phyloP scores from a whole-genome alignment of 768 basidiomycete species.

The Lanmaoa rubissima region DNA sequence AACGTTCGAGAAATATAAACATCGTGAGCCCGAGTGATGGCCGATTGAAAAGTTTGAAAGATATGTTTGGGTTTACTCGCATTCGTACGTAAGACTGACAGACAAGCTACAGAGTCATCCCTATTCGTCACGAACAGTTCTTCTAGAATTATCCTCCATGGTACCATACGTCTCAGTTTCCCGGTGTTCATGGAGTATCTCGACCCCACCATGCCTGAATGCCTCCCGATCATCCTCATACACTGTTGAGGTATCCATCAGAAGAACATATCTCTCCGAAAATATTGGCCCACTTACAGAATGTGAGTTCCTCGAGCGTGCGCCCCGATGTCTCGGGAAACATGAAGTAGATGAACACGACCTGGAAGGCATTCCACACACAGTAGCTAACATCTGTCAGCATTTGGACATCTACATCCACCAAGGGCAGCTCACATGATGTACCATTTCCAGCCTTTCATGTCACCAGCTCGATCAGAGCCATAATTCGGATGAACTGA shows the following conservation, averaged over 20 bases:
- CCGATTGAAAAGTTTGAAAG: too few relatives aligned
- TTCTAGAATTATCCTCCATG: not conserved
- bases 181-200: not conserved
- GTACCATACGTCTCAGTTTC: not conserved
- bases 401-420: accelerated
- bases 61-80: too few relatives aligned
- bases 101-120: not conserved
- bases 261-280: not conserved
- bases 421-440: slow-evolving; percentile 5
- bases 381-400: slow-evolving; percentile 13
- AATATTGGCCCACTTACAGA: slow-evolving; percentile 5
- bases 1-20: too few relatives aligned
- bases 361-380: slow-evolving; percentile 12
- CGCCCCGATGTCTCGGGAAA: slow-evolving; percentile 23
- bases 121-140: not conserved
- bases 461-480: not conserved
- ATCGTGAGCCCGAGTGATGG: too few relatives aligned
- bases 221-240: slow-evolving; percentile 1
- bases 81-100: not conserved
- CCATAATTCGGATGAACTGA: not conserved
- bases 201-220: not conserved
- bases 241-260: not conserved
- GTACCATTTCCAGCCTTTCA: slow-evolving; percentile 15
- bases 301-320: slow-evolving; percentile 19
- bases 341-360: slow-evolving; percentile 15